Evolutionary conservation across 352 stramenopile species (phyloP).

Genomic region (Phytophthora niederhauseri): DNA sequence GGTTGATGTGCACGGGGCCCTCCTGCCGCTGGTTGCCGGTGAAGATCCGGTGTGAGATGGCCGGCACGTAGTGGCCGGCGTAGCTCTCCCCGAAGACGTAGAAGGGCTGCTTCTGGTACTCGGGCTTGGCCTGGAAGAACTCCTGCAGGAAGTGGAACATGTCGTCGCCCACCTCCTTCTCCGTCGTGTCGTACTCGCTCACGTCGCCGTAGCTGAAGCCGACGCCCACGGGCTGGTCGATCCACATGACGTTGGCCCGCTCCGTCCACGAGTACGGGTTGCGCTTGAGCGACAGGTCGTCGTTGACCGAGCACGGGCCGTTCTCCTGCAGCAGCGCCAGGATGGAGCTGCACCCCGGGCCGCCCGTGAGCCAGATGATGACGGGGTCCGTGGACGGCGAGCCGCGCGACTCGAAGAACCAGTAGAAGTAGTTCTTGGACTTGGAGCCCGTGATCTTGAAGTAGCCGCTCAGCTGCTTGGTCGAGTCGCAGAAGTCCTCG

Average conservation of each 20-base stretch:
- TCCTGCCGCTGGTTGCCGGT: constrained; percentile 68
- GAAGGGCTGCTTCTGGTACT: constrained; percentile 92
- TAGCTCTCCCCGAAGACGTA: constrained; percentile 96
- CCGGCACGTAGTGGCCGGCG: constrained; percentile 94
- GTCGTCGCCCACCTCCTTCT: constrained; percentile 95
- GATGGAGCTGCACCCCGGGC: constrained; percentile 94
- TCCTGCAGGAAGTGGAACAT: constrained; percentile 96
- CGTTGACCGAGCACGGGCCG: constrained; percentile 94
- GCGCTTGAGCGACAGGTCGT: constrained; percentile 85
- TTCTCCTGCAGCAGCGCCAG: constrained; percentile 96
- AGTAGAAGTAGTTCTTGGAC: constrained; percentile 97
- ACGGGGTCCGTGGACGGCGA: constrained; percentile 90
- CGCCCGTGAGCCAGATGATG: constrained; percentile 98
- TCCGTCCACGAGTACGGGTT: constrained; percentile 96
- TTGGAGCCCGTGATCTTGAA: constrained; percentile 83
- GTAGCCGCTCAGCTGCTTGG: constrained; percentile 84
- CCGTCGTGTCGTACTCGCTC: constrained; percentile 89
- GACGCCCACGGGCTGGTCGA: constrained; percentile 96
- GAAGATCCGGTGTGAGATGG: constrained; percentile 81
- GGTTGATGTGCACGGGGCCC: constrained; percentile 78
- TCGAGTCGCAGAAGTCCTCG: constrained; percentile 72
- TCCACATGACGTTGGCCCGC: constrained; percentile 95
- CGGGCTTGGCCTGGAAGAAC: constrained; percentile 91
- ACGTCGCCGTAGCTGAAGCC: constrained; percentile 94
- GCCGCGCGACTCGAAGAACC: constrained; percentile 95